A percentile compares a stretch with the other conserved stretches of the same genome.
These are phyloP conservation scores for Arthrobotrys iridis DNA, from an alignment of 2,329 filamentous ascomycete genomes.

Conservation along the genomic window DNA sequence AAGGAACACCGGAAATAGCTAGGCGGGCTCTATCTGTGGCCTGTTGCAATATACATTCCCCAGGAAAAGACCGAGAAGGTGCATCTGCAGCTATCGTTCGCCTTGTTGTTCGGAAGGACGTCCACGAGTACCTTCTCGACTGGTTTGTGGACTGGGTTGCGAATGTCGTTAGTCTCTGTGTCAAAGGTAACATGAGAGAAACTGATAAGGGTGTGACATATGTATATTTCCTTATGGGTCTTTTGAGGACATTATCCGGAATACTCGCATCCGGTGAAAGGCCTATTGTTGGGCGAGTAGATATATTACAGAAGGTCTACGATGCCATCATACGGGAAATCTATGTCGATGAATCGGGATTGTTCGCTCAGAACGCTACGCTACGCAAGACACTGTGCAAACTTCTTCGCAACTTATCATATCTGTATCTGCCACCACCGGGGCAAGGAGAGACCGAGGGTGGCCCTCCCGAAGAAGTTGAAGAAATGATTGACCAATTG, in stretches of 20 bases:
- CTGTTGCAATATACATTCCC: slow-evolving; percentile 70
- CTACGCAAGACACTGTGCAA: slow-evolving; percentile 50
- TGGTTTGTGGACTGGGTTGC: slow-evolving; percentile 66
- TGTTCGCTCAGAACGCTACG: slow-evolving; percentile 46
- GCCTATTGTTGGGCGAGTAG: slow-evolving; percentile 23
- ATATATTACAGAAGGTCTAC: slow-evolving; percentile 35
- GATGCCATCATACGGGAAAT: slow-evolving; percentile 37
- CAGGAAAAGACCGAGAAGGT: slow-evolving; percentile 88
- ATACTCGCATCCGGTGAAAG: slow-evolving; percentile 56
- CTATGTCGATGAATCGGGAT: slow-evolving; percentile 31
- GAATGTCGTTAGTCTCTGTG: slow-evolving; percentile 27
- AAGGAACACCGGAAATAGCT: slow-evolving; percentile 36
- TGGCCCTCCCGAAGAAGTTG: slow-evolving; percentile 64
- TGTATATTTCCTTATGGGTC: slow-evolving; percentile 56
- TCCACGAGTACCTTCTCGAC: slow-evolving; percentile 77
- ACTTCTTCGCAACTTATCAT: slow-evolving; percentile 40
- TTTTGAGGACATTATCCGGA: slow-evolving; percentile 55
- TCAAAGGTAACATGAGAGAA: slow-evolving; percentile 36
- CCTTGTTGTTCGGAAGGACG: slow-evolving; percentile 83
- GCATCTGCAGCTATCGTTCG: slow-evolving; percentile 85
- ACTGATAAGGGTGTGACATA: slow-evolving; percentile 42
- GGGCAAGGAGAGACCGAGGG: slow-evolving; percentile 34
- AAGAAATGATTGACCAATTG: slow-evolving; percentile 83
- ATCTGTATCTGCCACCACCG: slow-evolving; percentile 39
- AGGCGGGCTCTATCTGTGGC: slow-evolving; percentile 33